Percentiles rank a stretch among this genome's conserved stretches.
Evolutionary conservation across 176 grass and related monocot species (phyloP).

Genomic region (Panicum miliaceum): DNA sequence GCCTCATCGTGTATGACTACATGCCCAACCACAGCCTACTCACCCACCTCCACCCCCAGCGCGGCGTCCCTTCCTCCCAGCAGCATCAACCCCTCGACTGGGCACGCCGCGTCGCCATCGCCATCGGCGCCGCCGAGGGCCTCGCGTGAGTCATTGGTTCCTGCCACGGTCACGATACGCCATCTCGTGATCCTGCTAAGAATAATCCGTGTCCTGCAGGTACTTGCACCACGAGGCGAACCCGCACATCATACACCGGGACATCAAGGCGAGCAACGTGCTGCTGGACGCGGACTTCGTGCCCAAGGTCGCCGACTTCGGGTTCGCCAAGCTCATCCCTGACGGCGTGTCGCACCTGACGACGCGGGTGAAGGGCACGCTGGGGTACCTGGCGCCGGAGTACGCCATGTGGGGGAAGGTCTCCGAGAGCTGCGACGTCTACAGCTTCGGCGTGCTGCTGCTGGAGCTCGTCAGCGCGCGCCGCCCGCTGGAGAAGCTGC

Average conservation of each 20-base stretch:
- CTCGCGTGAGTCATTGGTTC: conserved; percentile 49
- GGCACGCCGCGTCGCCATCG: conserved; percentile 61
- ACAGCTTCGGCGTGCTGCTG: conserved; percentile 80
- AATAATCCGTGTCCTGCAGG: conserved; percentile 15
- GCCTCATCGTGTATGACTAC: conserved; percentile 87
- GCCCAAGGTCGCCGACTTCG: conserved; percentile 77
- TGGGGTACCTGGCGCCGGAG: conserved; percentile 78
- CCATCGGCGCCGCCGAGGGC: conserved; percentile 64
- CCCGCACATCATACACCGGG: conserved; percentile 74
- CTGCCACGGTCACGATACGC: not conserved
- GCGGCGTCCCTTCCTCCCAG: conserved; percentile 44
- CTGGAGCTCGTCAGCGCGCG: conserved; percentile 66
- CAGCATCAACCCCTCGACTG: conserved; percentile 58
- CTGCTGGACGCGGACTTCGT: conserved; percentile 65
- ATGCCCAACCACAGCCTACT: conserved; percentile 87
- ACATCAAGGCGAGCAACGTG: conserved; percentile 89
- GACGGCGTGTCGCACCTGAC: conserved; percentile 80
- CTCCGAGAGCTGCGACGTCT: conserved; percentile 77
- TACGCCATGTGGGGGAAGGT: conserved; percentile 89
- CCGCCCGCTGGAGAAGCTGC: conserved; percentile 64
- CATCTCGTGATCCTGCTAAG: not conserved
- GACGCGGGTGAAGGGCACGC: conserved; percentile 75
- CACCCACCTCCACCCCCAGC: conserved; percentile 62
- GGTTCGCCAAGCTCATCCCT: conserved; percentile 80
- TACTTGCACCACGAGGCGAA: conserved; percentile 80